Base-by-base conservation (phyloP, 2,329 filamentous ascomycete genomes). In the Talaromyces funiculosus region DNA sequence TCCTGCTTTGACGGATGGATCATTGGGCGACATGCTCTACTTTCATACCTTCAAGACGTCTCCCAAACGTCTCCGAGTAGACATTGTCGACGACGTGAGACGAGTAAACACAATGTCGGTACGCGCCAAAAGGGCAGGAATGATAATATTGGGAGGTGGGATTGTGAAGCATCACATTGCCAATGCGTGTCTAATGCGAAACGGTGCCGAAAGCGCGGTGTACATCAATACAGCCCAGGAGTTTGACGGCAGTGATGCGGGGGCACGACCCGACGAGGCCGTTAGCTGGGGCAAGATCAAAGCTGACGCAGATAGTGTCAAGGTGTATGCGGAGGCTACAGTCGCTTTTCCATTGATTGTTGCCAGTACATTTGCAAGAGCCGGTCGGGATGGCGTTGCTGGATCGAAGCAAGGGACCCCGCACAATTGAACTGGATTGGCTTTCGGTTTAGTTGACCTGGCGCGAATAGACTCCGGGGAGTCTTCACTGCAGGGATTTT, bases 241-340 rank as follows among this genome's bases (percentile, higher is more conserved):
- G 73, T 99, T 97, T 72, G 94, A 99, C 73, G 94, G 94, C 2
- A 97, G 92, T 68, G 94, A 99, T 77, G 93, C 94, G 0, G 94
- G 94, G 1, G 94, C 94, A 3, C 82, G 94, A 59, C 94, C 94
- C 4, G 94, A 99, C 69, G 94, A 99, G 78, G 94, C 94, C 4
- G 90, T 99, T 16, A 97, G 92, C 64, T 99, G 94, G 94, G 94
- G 94, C 3, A 99, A 99, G 81, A 97, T 99, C 75, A 97, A 95
- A 76, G 81, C 87, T 43, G 90, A 88, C 57, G 94, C 89, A 1
- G 88, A 94, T 64, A 89, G 87, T 68, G 92, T 97, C 60, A 99
- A 97, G 86, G 90, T 87, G 4, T 87, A 86, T 67, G 85, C 84
- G 16, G 86, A 89, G 72, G 86, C 86, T 1, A 88, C 86, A 0